phyloP scores from a whole-genome alignment of 2,329 filamentous ascomycete species.

The Colletotrichum sp. region DNA sequence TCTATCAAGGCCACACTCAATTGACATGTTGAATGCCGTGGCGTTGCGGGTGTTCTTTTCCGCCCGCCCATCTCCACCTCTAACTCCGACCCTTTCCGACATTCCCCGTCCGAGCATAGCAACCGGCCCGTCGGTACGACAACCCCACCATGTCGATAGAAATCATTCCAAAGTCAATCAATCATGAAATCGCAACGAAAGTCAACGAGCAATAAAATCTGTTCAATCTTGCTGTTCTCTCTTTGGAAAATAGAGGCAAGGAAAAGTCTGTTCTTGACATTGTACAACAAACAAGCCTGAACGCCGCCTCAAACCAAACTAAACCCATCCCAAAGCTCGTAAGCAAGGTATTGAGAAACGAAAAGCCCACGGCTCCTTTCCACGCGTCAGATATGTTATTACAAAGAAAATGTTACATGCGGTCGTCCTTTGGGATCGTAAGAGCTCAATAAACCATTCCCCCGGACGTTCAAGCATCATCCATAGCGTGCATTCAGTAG shows the following conservation, averaged over 20 bases:
- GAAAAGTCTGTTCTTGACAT: neutral
- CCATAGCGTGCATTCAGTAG: slow-evolving; percentile 33
- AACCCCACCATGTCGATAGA: neutral
- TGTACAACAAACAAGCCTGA: neutral
- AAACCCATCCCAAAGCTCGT: neutral
- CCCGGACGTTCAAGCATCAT: neutral
- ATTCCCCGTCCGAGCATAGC: slow-evolving; percentile 11
- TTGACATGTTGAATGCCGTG: slow-evolving; percentile 5
- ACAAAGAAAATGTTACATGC: slow-evolving; percentile 18
- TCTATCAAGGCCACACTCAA: neutral
- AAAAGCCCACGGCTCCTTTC: neutral
- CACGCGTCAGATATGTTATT: neutral
- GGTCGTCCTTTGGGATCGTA: neutral
- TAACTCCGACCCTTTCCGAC: slow-evolving; percentile 8
- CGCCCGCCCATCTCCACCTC: neutral
- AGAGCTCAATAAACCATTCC: neutral
- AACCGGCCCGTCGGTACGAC: neutral
- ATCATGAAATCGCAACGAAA: neutral
- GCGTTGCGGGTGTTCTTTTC: neutral
- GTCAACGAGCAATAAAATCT: neutral
- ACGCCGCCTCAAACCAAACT: neutral
- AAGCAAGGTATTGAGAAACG: slow-evolving; percentile 2
- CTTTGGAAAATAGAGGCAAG: neutral
- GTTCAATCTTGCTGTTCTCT: neutral
- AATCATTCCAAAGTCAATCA: neutral